These are phyloP conservation scores for Alternaria incomplexa DNA, from an alignment of 2,329 filamentous ascomycete species.

Conservation along the genomic window DNA sequence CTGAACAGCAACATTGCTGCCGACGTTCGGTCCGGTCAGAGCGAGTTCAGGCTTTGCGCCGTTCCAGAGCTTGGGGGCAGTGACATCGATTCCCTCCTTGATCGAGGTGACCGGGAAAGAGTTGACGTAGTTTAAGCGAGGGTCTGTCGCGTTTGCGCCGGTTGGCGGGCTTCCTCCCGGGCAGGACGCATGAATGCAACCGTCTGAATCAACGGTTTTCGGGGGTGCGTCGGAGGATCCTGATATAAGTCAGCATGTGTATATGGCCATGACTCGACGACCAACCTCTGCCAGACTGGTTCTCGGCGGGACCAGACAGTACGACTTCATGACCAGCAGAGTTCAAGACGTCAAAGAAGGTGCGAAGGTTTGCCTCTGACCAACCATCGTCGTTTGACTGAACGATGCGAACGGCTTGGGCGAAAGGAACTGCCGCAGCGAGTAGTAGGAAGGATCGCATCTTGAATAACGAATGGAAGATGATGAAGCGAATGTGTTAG, in stretches of 20 bases:
- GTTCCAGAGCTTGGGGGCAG: conserved; percentile 62
- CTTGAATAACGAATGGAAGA: conserved; percentile 45
- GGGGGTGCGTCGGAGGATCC: conserved; percentile 62
- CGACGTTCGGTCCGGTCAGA: conserved; percentile 69
- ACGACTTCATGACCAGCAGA: conserved; percentile 65
- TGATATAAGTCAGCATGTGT: conserved; percentile 36
- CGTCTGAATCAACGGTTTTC: conserved; percentile 49
- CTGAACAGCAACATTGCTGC: conserved; percentile 63
- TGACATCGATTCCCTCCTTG: conserved; percentile 65
- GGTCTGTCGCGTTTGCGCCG: conserved; percentile 63
- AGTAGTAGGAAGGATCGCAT: conserved; percentile 38
- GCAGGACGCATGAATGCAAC: conserved; percentile 70
- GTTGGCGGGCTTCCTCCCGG: conserved; percentile 61
- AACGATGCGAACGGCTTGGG: conserved; percentile 49
- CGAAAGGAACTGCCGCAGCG: conserved; percentile 32
- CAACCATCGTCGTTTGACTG: conserved; percentile 76
- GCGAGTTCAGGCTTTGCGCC: conserved; percentile 63
- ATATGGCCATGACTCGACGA: background rate
- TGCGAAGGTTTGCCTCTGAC: conserved; percentile 71
- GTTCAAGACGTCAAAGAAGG: conserved; percentile 63
- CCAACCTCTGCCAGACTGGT: conserved; percentile 67
- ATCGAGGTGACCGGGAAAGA: conserved; percentile 69
- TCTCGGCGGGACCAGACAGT: conserved; percentile 70
- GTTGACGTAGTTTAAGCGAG: conserved; percentile 74
- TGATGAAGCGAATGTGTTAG: conserved; percentile 6